Evolutionary conservation across 2,329 filamentous ascomycete species (phyloP), one percentile per base, ranked within the genome.

Genomic region (Alternaria metachromatica): DNA sequence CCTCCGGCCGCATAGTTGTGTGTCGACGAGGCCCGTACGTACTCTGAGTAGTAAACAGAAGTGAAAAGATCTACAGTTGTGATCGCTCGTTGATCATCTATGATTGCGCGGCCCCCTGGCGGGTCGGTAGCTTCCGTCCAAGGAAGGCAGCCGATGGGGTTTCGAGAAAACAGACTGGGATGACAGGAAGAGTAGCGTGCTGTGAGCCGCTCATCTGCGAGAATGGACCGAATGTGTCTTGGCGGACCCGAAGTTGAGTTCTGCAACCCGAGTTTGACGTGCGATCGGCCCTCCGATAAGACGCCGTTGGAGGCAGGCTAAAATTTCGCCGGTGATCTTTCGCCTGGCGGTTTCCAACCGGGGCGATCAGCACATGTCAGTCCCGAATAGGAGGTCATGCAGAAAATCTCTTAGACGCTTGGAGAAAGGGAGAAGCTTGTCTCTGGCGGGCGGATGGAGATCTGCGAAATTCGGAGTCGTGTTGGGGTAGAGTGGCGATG

Each of bases 31-130:
- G 37, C 37, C n/a, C 37, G n/a, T n/a, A 23, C 50, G 23, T 37
- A 30, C 62, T 50, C 33, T 45, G 50, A 37, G 11, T 33, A 43
- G 51, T 54, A 58, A 58, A 64, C 56, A 58, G 45, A 55, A 41
- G 20, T 51, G 41, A 55, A 57, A 48, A 54, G 67, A 73, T 72
- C 72, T 66, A 66, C 70, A 45, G 44, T 55, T 18, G 50, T 64
- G 65, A 63, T 65, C 57, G 62, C 65, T 67, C 33, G 56, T 62
- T 67, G 68, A 64, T 65, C 60, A 60, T 64, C 58, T 45, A 60
- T 69, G 71, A 69, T 70, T 72, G 69, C 72, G 68, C 68, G 69
- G 67, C 66, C 56, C 66, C 66, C 63, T 65, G 63, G 63, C 65
- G 69, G 69, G 46, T 71, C 69, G 70, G 70, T 55, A 73, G 68